Evolutionary conservation across 2,329 filamentous ascomycete genomes (phyloP).

Genomic region (Nemania sp.): DNA sequence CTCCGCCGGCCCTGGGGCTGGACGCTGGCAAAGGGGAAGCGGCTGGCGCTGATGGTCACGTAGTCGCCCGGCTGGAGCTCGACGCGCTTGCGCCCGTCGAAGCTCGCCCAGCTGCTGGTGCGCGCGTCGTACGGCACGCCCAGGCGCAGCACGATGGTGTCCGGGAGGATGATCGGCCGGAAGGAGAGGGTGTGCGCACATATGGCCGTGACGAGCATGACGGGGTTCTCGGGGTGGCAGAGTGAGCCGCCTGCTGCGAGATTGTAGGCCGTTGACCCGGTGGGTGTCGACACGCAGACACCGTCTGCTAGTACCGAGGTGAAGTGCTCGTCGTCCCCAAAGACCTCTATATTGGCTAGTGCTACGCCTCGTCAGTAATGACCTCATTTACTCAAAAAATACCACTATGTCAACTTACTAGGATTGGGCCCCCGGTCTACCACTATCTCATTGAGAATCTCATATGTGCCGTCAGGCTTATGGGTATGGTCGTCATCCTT

Average conservation of each 20-base stretch:
- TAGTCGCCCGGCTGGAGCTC: conserved; percentile 84
- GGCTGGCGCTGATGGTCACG: conserved; percentile 83
- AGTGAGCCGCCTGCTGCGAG: conserved; percentile 94
- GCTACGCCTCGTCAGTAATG: conserved; percentile 60
- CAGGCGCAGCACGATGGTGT: conserved; percentile 92
- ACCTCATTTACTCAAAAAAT: background rate
- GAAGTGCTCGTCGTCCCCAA: conserved; percentile 95
- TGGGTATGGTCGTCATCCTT: conserved; percentile 87
- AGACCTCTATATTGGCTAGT: conserved; percentile 92
- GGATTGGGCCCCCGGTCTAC: conserved; percentile 93
- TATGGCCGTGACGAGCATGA: conserved; percentile 93
- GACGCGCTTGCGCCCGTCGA: conserved; percentile 91
- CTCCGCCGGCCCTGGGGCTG: conserved; percentile 75
- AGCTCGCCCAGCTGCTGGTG: conserved; percentile 95
- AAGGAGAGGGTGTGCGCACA: conserved; percentile 96
- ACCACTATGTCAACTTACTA: conserved; percentile 67
- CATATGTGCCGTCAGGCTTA: conserved; percentile 82
- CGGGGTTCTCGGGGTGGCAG: conserved; percentile 95
- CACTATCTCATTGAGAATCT: conserved; percentile 97
- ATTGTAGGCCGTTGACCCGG: conserved; percentile 95
- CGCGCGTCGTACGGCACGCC: conserved; percentile 95
- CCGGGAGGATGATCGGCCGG: conserved; percentile 94
- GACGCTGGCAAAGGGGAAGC: conserved; percentile 84
- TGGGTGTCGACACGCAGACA: conserved; percentile 92
- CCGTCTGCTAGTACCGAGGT: conserved; percentile 94